phyloP scores from a whole-genome alignment of 2,329 filamentous ascomycete genomes.

The Arachnomyces sp. region DNA sequence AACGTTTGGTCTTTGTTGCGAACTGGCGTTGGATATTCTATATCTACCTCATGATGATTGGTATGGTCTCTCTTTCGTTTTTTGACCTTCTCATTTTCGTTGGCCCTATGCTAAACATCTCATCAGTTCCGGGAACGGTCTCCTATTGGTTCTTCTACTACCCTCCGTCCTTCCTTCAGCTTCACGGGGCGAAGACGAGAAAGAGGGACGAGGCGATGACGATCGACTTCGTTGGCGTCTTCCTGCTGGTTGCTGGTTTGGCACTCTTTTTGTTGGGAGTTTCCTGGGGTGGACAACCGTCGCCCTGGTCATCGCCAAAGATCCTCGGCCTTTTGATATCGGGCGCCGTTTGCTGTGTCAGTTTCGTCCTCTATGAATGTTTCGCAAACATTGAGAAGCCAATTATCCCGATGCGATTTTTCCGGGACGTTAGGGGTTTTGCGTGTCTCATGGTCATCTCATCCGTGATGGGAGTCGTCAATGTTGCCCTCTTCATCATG shows the following conservation, averaged over 20 bases:
- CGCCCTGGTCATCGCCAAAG: constrained; percentile 11
- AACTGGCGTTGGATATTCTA: no score
- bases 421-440: constrained; percentile 26
- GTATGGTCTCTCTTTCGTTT: no score
- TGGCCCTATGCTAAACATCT: no score
- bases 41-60: no score
- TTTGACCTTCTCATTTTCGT: no score
- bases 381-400: constrained; percentile 14
- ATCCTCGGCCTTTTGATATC: constrained; percentile 21
- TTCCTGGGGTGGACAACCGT: constrained; percentile 19
- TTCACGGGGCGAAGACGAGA: constrained; percentile 34
- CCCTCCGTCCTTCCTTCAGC: constrained; percentile 34
- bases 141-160: constrained; percentile 40
- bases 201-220: constrained; percentile 22
- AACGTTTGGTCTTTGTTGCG: background rate
- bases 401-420: constrained; percentile 25
- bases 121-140: no score
- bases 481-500: constrained; percentile 23
- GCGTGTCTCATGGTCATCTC: constrained; percentile 21
- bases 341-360: constrained; percentile 12
- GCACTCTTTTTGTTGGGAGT: constrained; percentile 22
- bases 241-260: constrained; percentile 20
- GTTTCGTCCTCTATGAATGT: constrained; percentile 19
- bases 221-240: constrained; percentile 21
- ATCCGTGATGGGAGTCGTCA: constrained; percentile 19